A percentile compares a stretch with the other conserved stretches of the same genome.
Evolutionary conservation across 768 basidiomycete genomes (phyloP).

Genomic region (Daedaleopsis nitida): DNA sequence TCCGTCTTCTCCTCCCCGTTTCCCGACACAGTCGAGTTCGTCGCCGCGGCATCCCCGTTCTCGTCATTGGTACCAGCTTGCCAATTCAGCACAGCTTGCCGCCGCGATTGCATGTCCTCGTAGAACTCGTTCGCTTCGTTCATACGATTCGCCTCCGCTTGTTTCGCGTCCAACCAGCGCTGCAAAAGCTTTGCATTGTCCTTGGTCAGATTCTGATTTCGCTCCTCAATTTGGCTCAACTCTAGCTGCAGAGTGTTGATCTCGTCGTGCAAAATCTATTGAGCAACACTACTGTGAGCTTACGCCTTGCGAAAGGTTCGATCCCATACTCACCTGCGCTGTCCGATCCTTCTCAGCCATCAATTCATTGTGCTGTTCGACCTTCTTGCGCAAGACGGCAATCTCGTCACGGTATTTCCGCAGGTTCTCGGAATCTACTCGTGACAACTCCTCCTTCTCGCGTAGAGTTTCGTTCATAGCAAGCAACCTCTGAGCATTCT

Average conservation of each 20-base stretch:
- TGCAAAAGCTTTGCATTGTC: conserved; percentile 96
- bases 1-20: conserved; percentile 63
- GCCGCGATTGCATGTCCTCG: conserved; percentile 80
- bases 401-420: conserved; percentile 80
- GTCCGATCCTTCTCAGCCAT: conserved; percentile 89
- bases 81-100: conserved; percentile 63
- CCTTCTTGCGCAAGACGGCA: conserved; percentile 66
- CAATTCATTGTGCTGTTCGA: conserved; percentile 81
- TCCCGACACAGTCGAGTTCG: conserved; percentile 57
- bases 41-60: conserved; percentile 25
- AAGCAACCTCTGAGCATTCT: conserved; percentile 91
- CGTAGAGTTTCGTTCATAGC: conserved; percentile 94
- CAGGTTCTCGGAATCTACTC: conserved; percentile 79
- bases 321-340: conserved; percentile 62
- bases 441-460: conserved; percentile 87
- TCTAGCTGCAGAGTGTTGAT: conserved; percentile 91
- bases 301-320: not conserved
- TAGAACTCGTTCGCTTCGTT: conserved; percentile 92
- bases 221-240: conserved; percentile 84
- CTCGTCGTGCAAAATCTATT: conserved; percentile 87
- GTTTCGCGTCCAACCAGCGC: conserved; percentile 96
- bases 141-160: conserved; percentile 90
- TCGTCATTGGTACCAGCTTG: conserved; percentile 36
- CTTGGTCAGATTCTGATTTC: conserved; percentile 81
- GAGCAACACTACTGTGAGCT: not conserved